A percentile compares a stretch with the other conserved stretches of the same genome.
Conservation (phyloP, 202 grass and related monocot species). For the Hordeum pubiflorum region DNA sequence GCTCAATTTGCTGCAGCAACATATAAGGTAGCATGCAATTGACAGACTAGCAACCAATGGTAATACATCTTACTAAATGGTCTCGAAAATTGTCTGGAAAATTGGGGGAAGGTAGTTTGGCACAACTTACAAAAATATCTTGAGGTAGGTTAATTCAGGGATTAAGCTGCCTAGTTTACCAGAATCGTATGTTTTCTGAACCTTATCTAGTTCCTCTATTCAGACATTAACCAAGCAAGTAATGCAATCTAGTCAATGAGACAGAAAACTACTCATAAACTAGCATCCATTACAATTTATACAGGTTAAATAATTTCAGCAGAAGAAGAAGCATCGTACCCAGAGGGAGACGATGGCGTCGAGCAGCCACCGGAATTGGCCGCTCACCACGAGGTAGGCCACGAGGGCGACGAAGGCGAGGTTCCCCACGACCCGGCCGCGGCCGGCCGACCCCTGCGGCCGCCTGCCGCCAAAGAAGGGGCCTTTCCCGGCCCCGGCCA, state of each 20-base stretch:
- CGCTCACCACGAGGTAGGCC: constrained; percentile 56
- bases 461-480: constrained; percentile 56
- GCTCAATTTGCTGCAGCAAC: neutral
- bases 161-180: neutral
- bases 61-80: too few relatives aligned
- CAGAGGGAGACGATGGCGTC: constrained; percentile 75
- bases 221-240: neutral
- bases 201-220: neutral
- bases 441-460: constrained; percentile 23
- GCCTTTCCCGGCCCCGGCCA: constrained; percentile 36
- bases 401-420: constrained; percentile 56
- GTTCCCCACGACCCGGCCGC: constrained; percentile 46
- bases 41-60: neutral
- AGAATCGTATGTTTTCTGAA: neutral
- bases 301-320: neutral
- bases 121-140: neutral
- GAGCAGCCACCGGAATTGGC: constrained; percentile 67
- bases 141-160: neutral
- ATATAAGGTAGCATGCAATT: neutral
- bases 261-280: neutral
- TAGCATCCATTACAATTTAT: neutral
- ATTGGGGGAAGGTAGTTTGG: neutral
- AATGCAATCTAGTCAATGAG: neutral
- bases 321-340: constrained; percentile 37
- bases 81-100: neutral